These are phyloP conservation scores for Wakefieldia striispora DNA, from an alignment of 768 basidiomycete species.

Conservation along the genomic window DNA sequence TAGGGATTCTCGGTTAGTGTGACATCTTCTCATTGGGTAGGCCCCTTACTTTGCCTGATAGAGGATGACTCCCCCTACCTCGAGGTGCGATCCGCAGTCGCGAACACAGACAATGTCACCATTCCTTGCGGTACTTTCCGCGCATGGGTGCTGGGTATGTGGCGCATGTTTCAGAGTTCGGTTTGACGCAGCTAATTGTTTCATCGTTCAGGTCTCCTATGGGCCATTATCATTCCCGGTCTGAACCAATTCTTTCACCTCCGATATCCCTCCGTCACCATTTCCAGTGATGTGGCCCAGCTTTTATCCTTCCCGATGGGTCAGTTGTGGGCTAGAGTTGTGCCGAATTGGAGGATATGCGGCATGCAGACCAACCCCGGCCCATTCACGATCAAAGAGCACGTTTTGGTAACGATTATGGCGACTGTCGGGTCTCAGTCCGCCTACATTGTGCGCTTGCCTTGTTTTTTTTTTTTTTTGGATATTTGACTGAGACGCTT, in stretches of 20 bases:
- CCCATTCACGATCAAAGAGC: conserved; percentile 74
- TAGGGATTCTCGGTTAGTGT: conserved; percentile 25
- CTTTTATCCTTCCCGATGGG: conserved; percentile 72
- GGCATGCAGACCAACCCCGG: conserved; percentile 71
- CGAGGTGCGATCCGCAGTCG: conserved; percentile 75
- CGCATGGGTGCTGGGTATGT: conserved; percentile 54
- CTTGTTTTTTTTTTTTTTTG: neutral
- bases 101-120: conserved; percentile 64
- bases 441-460: conserved; percentile 16
- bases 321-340: conserved; percentile 51
- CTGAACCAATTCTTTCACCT: conserved; percentile 80
- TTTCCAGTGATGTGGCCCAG: conserved; percentile 63
- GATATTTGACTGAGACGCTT: neutral
- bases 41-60: conserved; percentile 13
- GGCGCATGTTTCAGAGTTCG: neutral
- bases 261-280: conserved; percentile 51
- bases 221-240: conserved; percentile 66
- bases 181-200: neutral
- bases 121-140: conserved; percentile 64
- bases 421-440: conserved; percentile 45
- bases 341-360: conserved; percentile 52
- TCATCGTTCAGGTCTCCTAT: conserved; percentile 34
- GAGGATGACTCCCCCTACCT: conserved; percentile 84
- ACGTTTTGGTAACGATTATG: conserved; percentile 71
- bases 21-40: conserved; percentile 14